Conservation (phyloP, 129 eudicot species). For the Scalesia atractyloides region DNA sequence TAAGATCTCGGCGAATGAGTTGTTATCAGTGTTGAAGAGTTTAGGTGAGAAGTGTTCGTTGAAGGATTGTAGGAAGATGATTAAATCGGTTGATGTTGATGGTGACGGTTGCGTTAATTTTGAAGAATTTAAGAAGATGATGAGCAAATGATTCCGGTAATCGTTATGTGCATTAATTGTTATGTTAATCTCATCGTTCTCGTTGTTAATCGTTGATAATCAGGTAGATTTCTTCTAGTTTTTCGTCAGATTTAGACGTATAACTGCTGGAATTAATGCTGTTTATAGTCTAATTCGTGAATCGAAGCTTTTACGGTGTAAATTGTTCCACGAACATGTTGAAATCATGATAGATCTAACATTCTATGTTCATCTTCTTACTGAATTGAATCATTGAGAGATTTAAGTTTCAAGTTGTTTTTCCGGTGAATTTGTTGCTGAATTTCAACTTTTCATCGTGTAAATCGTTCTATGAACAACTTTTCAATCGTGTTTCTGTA, state of each 20-base stretch:
- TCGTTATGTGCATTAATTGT: constrained; percentile 15
- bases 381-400: background rate
- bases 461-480: background rate
- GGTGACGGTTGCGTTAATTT: constrained; percentile 88
- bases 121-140: constrained; percentile 95
- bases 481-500: background rate
- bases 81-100: constrained; percentile 72
- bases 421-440: constrained; percentile 4
- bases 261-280: background rate
- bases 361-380: background rate
- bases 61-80: constrained; percentile 79
- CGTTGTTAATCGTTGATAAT: constrained; percentile 2
- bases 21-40: constrained; percentile 67
- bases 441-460: background rate
- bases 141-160: constrained; percentile 59
- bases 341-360: background rate
- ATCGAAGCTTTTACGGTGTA: constrained; percentile 7
- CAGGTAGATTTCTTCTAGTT: constrained; percentile 16
- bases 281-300: constrained; percentile 3
- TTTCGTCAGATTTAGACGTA: constrained; percentile 10
- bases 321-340: background rate
- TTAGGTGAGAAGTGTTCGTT: constrained; percentile 82
- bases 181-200: background rate
- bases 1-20: constrained; percentile 64
- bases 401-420: background rate